These are phyloP conservation scores for Neurospora sp. DNA, from an alignment of 2,329 filamentous ascomycete species.

Conservation along the genomic window DNA sequence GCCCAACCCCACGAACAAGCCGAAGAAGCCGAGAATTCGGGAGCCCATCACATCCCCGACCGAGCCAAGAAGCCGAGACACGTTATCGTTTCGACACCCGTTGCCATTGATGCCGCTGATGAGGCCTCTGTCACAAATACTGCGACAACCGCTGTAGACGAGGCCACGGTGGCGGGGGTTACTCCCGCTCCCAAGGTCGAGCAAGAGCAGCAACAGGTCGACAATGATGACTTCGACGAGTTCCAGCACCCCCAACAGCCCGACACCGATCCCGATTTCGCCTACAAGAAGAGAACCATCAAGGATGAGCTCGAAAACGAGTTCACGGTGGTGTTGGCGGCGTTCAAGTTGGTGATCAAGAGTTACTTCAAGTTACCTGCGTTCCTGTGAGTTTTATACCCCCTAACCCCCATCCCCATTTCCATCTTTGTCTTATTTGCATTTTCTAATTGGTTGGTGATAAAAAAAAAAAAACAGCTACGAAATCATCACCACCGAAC, in stretches of 20 bases:
- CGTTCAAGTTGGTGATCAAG: slow-evolving; percentile 54
- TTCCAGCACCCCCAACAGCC: slow-evolving; percentile 2
- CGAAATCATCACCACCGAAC: slow-evolving; percentile 34
- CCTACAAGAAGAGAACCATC: slow-evolving; percentile 31
- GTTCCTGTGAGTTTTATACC: slow-evolving; percentile 50
- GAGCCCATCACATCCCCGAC: slow-evolving; percentile 23
- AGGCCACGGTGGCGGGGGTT: background rate
- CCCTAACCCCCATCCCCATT: background rate
- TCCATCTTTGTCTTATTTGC: too few species aligned
- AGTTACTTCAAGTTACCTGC: slow-evolving; percentile 62
- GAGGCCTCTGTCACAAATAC: slow-evolving; percentile 20
- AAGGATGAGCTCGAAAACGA: slow-evolving; percentile 55
- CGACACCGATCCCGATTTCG: background rate
- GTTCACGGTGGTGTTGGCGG: slow-evolving; percentile 49
- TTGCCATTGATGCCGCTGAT: slow-evolving; percentile 14
- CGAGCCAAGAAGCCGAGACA: slow-evolving; percentile 35
- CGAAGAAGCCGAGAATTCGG: slow-evolving; percentile 14
- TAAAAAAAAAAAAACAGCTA: slow-evolving; percentile 22
- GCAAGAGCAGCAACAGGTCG: slow-evolving; percentile 29
- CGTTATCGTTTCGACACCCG: slow-evolving; percentile 21
- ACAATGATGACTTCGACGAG: slow-evolving; percentile 20
- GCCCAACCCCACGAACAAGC: slow-evolving; percentile 3
- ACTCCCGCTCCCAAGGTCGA: slow-evolving; percentile 11
- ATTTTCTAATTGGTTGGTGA: too few species aligned
- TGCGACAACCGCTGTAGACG: slow-evolving; percentile 14